Base-by-base conservation (phyloP, 78 protist genomes). In the Cavenderia fasciculata region DNA sequence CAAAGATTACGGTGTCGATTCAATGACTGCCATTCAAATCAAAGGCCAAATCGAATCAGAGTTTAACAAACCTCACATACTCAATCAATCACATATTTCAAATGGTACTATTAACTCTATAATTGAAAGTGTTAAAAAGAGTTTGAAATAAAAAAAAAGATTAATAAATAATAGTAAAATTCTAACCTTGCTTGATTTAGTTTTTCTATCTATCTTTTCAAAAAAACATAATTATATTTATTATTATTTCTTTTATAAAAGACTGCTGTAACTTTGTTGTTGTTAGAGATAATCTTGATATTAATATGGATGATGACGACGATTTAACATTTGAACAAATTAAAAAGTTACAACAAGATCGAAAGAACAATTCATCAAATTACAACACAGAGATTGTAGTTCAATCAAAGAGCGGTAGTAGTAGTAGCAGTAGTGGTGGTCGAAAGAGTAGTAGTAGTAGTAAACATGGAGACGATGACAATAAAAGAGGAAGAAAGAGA, bases 251-350 rank as follows among this genome's bases (percentile, higher is more conserved):
- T n/a, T n/a, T n/a, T n/a, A n/a, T n/a, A n/a, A n/a, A n/a, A n/a
- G n/a, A n/a, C n/a, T n/a, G n/a, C n/a, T n/a, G n/a, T n/a, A n/a
- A n/a, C n/a, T n/a, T n/a, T n/a, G n/a, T n/a, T n/a, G n/a, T n/a
- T n/a, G n/a, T n/a, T n/a, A n/a, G n/a, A n/a, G n/a, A n/a, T n/a
- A n/a, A n/a, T n/a, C n/a, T n/a, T n/a, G n/a, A n/a, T n/a, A n/a
- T n/a, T n/a, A n/a, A n/a, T n/a, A 49, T 49, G 54, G 69, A 69
- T 2, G 54, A 69, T 29, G 82, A 73, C 0, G 82, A 71, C 34
- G 78, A 73, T 54, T 29, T 61, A 16, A 61, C 69, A 52, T 56
- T 52, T 36, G 86, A 76, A 34, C 72, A 76, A 34, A 76, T 76
- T 25, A 46, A 63, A 40, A 76, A 61, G 34, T 29, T 76, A 40